These are phyloP conservation scores for Stenogyne calaminthoides DNA, from an alignment of 305 asterid genomes.

Conservation along the genomic window DNA sequence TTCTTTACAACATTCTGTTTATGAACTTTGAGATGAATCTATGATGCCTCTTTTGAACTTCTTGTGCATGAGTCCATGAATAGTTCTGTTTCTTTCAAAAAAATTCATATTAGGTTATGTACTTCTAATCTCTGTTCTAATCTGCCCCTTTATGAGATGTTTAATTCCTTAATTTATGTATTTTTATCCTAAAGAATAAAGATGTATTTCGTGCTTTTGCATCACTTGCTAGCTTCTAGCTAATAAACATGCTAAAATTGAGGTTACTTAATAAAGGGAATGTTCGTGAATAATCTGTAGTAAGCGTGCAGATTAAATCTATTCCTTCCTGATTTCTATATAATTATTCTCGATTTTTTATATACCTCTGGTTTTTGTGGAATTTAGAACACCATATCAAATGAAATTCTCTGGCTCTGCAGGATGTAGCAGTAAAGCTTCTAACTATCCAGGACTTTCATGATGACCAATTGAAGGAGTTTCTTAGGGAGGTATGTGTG, in stretches of 20 bases:
- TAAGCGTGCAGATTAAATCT: neutral
- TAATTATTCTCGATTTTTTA: neutral
- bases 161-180: neutral
- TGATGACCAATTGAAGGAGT: slow-evolving; percentile 88
- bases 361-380: slow-evolving; percentile 13
- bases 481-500: slow-evolving; percentile 79
- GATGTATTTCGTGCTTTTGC: neutral
- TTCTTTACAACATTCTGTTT: slow-evolving; percentile 19
- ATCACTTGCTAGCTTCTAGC: neutral
- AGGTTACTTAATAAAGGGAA: neutral
- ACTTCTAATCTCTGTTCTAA: neutral
- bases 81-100: neutral
- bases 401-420: slow-evolving; percentile 30
- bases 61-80: slow-evolving; percentile 12
- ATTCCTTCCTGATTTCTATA: neutral
- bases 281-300: neutral
- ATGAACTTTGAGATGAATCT: neutral
- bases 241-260: neutral
- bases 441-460: slow-evolving; percentile 77
- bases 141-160: neutral
- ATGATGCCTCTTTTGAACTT: slow-evolving; percentile 15
- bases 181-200: neutral
- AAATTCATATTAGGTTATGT: neutral
- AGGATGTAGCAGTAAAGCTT: slow-evolving; percentile 98
- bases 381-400: neutral